phyloP scores from a whole-genome alignment of 148 eudicot species.

The Cornus controversa region DNA sequence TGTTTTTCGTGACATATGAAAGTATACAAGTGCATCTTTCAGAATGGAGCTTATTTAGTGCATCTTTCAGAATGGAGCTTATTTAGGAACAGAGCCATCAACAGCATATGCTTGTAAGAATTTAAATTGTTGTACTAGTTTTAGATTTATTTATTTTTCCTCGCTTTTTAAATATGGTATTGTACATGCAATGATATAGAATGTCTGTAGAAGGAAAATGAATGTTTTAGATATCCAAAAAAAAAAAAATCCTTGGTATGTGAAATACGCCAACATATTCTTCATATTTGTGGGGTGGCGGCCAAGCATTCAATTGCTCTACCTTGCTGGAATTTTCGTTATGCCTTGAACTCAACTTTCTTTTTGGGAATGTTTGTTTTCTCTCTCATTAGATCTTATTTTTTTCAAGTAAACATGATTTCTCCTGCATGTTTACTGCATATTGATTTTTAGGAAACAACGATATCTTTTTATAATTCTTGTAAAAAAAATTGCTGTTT shows the following conservation, averaged over 20 bases:
- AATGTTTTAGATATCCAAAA: too few relatives aligned
- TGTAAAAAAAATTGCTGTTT: not conserved
- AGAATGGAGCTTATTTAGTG: not conserved
- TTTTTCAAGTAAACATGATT: not conserved
- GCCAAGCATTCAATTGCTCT: too few relatives aligned
- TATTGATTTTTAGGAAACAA: not conserved
- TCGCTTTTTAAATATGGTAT: not conserved
- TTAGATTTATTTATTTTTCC: too few relatives aligned
- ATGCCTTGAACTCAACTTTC: too few relatives aligned
- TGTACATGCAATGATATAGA: not conserved
- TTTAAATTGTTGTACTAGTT: not conserved
- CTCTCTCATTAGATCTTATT: not conserved
- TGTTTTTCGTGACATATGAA: not conserved
- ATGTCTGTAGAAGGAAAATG: not conserved
- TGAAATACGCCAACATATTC: too few relatives aligned
- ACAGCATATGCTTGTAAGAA: constrained; percentile 4
- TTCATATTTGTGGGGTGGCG: too few relatives aligned
- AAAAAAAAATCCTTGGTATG: too few relatives aligned
- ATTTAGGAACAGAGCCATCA: not conserved
- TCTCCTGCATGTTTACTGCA: not conserved
- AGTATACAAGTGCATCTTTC: constrained; percentile 6
- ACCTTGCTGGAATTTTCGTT: too few relatives aligned
- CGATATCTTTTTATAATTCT: not conserved
- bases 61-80: not conserved
- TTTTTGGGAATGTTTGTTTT: not conserved